These are phyloP conservation scores for Cordyceps tenuipes DNA, from an alignment of 2,329 filamentous ascomycete genomes.

Conservation along the genomic window DNA sequence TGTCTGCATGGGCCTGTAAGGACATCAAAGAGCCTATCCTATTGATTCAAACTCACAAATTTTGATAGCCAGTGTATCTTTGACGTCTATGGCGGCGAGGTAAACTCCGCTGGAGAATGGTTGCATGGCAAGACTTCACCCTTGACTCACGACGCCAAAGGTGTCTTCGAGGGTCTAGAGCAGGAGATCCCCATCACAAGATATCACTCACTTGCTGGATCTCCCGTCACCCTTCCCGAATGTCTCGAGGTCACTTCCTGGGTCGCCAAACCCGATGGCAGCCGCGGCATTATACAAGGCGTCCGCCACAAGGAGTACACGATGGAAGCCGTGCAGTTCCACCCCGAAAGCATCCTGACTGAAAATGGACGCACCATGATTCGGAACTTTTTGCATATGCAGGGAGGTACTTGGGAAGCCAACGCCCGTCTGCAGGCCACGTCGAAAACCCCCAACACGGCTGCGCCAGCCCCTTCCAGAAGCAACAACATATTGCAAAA, in stretches of 20 bases:
- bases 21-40: constrained; percentile 16
- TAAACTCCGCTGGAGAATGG: constrained; percentile 90
- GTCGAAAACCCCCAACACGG: constrained; percentile 20
- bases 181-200: constrained; percentile 82
- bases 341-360: constrained; percentile 93
- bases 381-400: constrained; percentile 81
- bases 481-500: constrained; percentile 81
- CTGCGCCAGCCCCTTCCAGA: constrained; percentile 34
- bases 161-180: constrained; percentile 76
- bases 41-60: not conserved
- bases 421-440: constrained; percentile 51
- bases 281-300: constrained; percentile 88
- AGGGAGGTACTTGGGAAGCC: constrained; percentile 84
- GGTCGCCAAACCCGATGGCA: constrained; percentile 68
- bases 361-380: constrained; percentile 84
- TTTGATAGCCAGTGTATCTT: constrained; percentile 77
- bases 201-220: constrained; percentile 94
- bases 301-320: constrained; percentile 86
- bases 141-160: constrained; percentile 79
- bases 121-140: constrained; percentile 95
- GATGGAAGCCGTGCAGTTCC: constrained; percentile 96
- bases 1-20: constrained; percentile 96
- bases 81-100: constrained; percentile 82
- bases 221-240: constrained; percentile 74
- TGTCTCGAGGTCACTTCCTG: constrained; percentile 87